A percentile compares a stretch with the other conserved stretches of the same genome.
Evolutionary conservation across 495 filamentous ascomycete genomes (phyloP).

Genomic region (Neurospora intermedia): DNA sequence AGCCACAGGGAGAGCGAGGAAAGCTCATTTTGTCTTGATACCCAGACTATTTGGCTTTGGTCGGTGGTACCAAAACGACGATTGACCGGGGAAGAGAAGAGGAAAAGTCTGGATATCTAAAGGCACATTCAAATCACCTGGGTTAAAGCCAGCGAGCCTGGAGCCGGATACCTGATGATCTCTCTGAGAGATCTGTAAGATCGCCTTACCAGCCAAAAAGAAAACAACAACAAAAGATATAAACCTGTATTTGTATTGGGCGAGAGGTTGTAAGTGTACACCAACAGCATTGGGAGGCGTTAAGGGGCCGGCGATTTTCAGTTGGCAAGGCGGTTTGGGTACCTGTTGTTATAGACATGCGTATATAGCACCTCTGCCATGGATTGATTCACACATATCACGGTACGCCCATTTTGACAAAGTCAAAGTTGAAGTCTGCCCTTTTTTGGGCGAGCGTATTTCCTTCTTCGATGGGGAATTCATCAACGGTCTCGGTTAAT

Average conservation of each 20-base stretch:
- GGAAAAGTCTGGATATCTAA: background rate
- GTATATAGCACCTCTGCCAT: background rate
- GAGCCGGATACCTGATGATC: background rate
- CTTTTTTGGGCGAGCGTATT: background rate
- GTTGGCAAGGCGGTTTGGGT: background rate
- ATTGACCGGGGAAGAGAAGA: background rate
- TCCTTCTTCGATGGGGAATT: background rate
- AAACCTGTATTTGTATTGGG: background rate
- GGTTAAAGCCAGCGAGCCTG: too few species aligned
- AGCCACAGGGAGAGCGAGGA: background rate
- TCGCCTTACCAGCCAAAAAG: background rate
- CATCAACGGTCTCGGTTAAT: background rate
- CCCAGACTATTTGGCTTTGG: background rate
- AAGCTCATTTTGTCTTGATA: background rate
- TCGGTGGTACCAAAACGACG: background rate
- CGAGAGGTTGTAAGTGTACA: background rate
- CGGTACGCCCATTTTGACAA: background rate
- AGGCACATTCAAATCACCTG: background rate
- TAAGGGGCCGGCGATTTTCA: background rate
- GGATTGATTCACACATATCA: background rate
- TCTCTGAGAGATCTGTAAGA: background rate
- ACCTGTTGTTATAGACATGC: background rate
- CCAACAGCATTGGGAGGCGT: constrained; percentile 11
- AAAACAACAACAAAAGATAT: background rate
- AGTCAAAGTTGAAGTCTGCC: background rate